A percentile compares a stretch with the other conserved stretches of the same genome.
These are phyloP conservation scores for Rossbeevera mucosa DNA, from an alignment of 768 basidiomycete genomes.

Conservation along the genomic window DNA sequence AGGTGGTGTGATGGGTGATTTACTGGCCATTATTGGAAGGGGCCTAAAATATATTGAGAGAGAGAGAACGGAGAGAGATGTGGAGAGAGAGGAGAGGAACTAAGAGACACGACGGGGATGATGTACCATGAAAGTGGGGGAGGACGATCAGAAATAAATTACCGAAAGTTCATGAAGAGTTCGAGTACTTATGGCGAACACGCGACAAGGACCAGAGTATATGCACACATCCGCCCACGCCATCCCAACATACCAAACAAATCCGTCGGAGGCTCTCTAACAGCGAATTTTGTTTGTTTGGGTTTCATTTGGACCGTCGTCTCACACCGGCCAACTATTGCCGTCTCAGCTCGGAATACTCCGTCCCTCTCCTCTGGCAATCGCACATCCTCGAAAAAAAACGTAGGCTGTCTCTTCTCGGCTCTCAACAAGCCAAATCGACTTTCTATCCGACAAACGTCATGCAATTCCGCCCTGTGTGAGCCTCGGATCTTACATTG, in stretches of 20 bases:
- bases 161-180: constrained; percentile 25
- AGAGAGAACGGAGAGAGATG: constrained; percentile 9
- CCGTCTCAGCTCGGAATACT: constrained; percentile 13
- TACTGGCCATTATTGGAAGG: constrained; percentile 35
- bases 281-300: constrained; percentile 22
- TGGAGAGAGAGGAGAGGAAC: not conserved
- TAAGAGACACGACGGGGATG: constrained; percentile 20
- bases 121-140: constrained; percentile 22
- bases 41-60: constrained; percentile 33
- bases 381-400: not conserved
- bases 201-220: constrained; percentile 23
- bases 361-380: not conserved
- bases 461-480: not conserved
- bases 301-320: constrained; percentile 30
- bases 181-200: constrained; percentile 28
- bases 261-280: constrained; percentile 22
- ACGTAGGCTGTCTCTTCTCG: not conserved
- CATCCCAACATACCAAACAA: constrained; percentile 6
- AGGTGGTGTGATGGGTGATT: constrained; percentile 25
- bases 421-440: not conserved
- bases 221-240: constrained; percentile 10
- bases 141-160: constrained; percentile 26
- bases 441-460: no score
- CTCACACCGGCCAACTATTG: constrained; percentile 27
- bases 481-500: constrained; percentile 4